Conservation (phyloP, 1,139 yeast species). For the Yamadazyma taylorii region DNA sequence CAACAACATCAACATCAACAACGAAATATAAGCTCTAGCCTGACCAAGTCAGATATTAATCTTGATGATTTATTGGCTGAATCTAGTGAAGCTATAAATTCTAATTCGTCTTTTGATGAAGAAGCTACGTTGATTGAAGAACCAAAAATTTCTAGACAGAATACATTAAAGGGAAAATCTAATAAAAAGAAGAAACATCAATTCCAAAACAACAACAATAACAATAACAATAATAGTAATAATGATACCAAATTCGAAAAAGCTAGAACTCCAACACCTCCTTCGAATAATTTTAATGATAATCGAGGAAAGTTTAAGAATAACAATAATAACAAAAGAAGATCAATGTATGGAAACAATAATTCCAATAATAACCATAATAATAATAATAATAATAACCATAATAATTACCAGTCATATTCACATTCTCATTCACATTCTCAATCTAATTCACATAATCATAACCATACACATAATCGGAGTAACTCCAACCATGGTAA, state of each 20-base stretch:
- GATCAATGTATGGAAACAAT: constrained; percentile 17
- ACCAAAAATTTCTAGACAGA: constrained; percentile 27
- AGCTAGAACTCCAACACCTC: constrained; percentile 31
- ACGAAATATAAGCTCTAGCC: not conserved
- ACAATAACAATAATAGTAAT: constrained; percentile 10
- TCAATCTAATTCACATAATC: not conserved
- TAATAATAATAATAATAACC: constrained; percentile 6
- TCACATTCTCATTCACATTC: constrained; percentile 2
- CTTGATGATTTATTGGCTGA: constrained; percentile 36
- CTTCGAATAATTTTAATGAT: constrained; percentile 14
- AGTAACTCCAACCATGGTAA: constrained; percentile 5
- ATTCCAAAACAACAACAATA: not conserved
- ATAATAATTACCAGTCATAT: constrained; percentile 2
- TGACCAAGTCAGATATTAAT: constrained; percentile 25
- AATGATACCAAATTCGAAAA: constrained; percentile 15
- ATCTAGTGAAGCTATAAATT: constrained; percentile 32
- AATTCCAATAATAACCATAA: constrained; percentile 6
- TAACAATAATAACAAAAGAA: constrained; percentile 15
- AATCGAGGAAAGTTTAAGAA: constrained; percentile 11
- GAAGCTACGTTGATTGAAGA: constrained; percentile 33
- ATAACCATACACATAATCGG: constrained; percentile 2
- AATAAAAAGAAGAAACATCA: constrained; percentile 30
- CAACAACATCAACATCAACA: not conserved
- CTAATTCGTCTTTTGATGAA: constrained; percentile 32
- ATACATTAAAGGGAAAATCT: constrained; percentile 26